Evolutionary conservation across 2,329 filamentous ascomycete genomes (phyloP), one percentile per base, ranked within the genome.

Genomic region (Leptoxyphium fumago): DNA sequence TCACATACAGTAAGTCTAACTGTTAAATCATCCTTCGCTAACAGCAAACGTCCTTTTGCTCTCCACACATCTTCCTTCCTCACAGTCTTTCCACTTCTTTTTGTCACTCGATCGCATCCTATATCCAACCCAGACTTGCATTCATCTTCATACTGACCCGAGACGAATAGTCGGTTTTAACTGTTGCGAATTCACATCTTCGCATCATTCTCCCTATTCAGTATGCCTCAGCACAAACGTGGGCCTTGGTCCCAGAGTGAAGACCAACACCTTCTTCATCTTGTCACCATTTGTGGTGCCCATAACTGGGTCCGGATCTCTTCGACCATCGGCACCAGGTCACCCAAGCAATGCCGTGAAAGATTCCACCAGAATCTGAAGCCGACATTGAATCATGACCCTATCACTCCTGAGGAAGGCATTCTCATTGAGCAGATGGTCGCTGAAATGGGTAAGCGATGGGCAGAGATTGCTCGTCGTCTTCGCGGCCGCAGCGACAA

Each of bases 341-440:
- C 85, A 18, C 82, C 89, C 43, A 96, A 96, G 69, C 89, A 96
- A 68, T 96, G 89, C 63, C 79, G 89, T 46, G 89, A 96, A 67
- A 76, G 89, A 40, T 96, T 84, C 59, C 86, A 94, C 60, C 89
- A 96, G 59, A 94, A 95, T 61, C 72, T 96, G 39, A 94, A 80
- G 48, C 74, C 95, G 45, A 83, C 87, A 55, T 82, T 89, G 8
- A 78, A 78, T 45, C 72, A 81, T 42, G 86, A 86, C 4, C 80
- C 86, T 38, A 78, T 96, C 52, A 78, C 79, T 26, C 75, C 94
- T 47, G 87, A 88, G 21, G 78, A 84, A 46, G 78, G 82, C 43
- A 62, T 72, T 34, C 58, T 78, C 55, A 94, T 96, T 56, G 80
- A 89, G 65, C 71, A 74, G 46, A 73, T 91, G 61, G 88, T 95